A percentile compares a stretch with the other conserved stretches of the same genome.
These are phyloP conservation scores for Trichothecium roseum DNA, from an alignment of 2,329 filamentous ascomycete species.

Conservation along the genomic window DNA sequence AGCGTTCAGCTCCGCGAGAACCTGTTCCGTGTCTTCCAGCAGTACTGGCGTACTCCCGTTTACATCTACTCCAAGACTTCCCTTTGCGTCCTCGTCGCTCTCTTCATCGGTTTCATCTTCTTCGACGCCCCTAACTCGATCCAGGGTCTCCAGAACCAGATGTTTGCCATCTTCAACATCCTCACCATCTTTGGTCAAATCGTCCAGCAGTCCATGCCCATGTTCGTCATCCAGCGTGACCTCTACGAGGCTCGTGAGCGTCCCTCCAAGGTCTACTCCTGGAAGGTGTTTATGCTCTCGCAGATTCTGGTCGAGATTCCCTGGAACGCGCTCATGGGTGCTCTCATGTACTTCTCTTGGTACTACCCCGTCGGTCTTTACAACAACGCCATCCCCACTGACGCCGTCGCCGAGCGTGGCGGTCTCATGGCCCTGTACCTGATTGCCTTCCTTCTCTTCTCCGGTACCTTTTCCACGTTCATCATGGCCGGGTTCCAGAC, in stretches of 20 bases:
- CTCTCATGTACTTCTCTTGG: constrained; percentile 71
- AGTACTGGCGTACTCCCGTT: constrained; percentile 82
- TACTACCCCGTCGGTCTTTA: constrained; percentile 81
- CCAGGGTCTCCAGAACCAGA: constrained; percentile 75
- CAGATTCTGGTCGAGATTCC: constrained; percentile 79
- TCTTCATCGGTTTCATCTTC: constrained; percentile 80
- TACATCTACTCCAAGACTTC: constrained; percentile 79
- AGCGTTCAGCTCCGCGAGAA: constrained; percentile 55
- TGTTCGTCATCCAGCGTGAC: constrained; percentile 72
- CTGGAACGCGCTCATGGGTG: constrained; percentile 68
- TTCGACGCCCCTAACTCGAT: constrained; percentile 60
- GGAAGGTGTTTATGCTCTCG: constrained; percentile 75
- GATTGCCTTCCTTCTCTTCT: constrained; percentile 66
- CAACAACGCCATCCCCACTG: constrained; percentile 52
- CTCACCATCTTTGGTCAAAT: constrained; percentile 73
- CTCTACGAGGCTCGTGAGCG: constrained; percentile 80
- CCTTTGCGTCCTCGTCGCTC: constrained; percentile 52
- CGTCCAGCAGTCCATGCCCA: constrained; percentile 73
- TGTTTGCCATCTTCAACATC: constrained; percentile 80
- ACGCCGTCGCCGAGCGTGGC: constrained; percentile 56
- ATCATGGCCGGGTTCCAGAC: constrained; percentile 66
- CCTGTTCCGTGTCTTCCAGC: constrained; percentile 67
- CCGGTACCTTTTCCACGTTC: constrained; percentile 71
- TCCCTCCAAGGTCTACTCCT: constrained; percentile 74
- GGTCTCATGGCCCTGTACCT: constrained; percentile 72